A percentile compares a stretch with the other conserved stretches of the same genome.
phyloP scores from a whole-genome alignment of 1,139 yeast genomes.

The Hansenula lynferdii region DNA sequence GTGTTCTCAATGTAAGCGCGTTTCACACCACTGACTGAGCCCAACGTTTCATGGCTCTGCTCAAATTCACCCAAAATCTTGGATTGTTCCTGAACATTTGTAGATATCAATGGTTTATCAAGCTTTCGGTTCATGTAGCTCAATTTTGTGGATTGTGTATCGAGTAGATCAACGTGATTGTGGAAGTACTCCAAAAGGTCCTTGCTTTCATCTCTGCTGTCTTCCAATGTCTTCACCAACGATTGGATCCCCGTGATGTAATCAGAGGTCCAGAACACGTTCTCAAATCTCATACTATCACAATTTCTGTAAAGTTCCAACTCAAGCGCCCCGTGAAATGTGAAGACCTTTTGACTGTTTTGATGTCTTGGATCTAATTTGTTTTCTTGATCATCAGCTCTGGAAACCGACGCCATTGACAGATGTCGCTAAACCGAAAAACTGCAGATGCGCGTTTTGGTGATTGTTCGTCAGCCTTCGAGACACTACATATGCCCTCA shows the following conservation, averaged over 20 bases:
- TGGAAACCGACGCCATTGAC: too few species aligned
- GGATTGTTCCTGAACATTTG: not conserved
- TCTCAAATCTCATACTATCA: conserved; percentile 11
- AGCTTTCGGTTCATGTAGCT: conserved; percentile 3
- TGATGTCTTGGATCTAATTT: not conserved
- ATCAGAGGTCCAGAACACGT: conserved; percentile 26
- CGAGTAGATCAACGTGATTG: conserved; percentile 12
- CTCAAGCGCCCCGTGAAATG: too few species aligned
- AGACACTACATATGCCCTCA: not conserved
- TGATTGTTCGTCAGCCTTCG: too few species aligned
- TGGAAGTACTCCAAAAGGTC: conserved; percentile 14
- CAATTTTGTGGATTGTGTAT: conserved; percentile 10
- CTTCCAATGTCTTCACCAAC: conserved; percentile 14
- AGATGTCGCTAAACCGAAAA: too few species aligned
- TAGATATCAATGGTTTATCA: not conserved
- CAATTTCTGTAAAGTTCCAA: too few species aligned
- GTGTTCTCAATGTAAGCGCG: conserved; percentile 5
- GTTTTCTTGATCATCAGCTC: too few species aligned
- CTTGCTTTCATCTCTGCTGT: conserved; percentile 16
- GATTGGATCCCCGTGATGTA: conserved; percentile 24
- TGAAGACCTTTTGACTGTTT: too few species aligned
- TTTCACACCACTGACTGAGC: conserved; percentile 7
- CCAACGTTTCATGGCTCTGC: not conserved
- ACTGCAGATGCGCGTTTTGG: too few species aligned
- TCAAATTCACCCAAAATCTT: conserved; percentile 1